Base-by-base conservation (phyloP, 2,329 filamentous ascomycete genomes). In the Orbilia oligospora region DNA sequence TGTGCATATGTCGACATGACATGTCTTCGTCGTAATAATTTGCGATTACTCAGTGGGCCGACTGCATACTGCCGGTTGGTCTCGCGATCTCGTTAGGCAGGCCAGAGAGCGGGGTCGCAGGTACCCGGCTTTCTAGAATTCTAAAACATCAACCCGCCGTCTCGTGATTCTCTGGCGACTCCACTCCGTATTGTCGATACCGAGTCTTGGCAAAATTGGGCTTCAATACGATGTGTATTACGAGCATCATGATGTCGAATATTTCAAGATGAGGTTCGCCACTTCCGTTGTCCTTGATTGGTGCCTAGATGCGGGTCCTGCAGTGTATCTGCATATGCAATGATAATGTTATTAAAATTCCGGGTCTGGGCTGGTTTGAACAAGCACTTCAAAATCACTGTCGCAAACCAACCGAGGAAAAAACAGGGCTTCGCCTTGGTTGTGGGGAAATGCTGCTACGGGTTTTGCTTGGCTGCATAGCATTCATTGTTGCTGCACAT, bases 301-400 rank as follows among this genome's bases (percentile, higher is more conserved):
- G 48, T 68, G 65, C 65, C 65, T 68, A 68, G 49, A 67, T 56
- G 65, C 65, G 65, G 65, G 65, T 68, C 65, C 49, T 41, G n/a
- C 36, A 27, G 16, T 41, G 9, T 36, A n/a, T 27, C 48, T 53
- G 36, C 51, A 51, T 24, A 58, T 46, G 53, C 46, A 56, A 30
- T 36, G 36, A 56, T 41, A 56, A 46, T 46, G 24, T 41, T 68
- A 68, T 68, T 53, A 68, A 53, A 66, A 41, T 58, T 44, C 49
- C 20, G 65, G 36, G 65, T 24, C 33, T 30, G 36, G 24, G 58
- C 41, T 64, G 33, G 33, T 44, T 66, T 49, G 46, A 16, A 38
- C 38, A 66, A 14, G 18, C 8, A 20, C n/a, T 16, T 48, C 33
- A 6, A 56, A 41, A 14, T 41, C n/a, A 12, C 46, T 20, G 38